Base-by-base conservation (phyloP, 306 rosid genomes). In the Dryas octopetala region DNA sequence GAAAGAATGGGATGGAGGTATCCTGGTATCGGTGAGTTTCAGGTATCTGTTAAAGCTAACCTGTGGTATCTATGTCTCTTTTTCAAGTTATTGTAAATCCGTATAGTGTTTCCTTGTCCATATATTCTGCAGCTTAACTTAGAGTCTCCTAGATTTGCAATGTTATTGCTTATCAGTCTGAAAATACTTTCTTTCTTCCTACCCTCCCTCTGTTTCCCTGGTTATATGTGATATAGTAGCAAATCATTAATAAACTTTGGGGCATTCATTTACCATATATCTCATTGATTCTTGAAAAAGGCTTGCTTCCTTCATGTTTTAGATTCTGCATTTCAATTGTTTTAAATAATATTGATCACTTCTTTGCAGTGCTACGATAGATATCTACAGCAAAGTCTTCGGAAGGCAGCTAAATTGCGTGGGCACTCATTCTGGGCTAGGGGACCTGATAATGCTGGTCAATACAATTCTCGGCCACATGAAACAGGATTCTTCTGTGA, bases 11-110 rank as follows among this genome's bases (percentile, higher is more conserved):
- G 99, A 19, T 95, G 99, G 99, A 90, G 91, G 66, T 95, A 91
- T 79, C 99, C 99, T 82, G 99, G 99, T 81, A 84, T 95, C 76
- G 99, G 99, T 82, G 97, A 95, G 96, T 95, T 95, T 87, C 99
- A 95, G 99, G 99, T 95, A 95, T 80, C 85, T 78, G 41, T 72
- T 75, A 75, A 73, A 78, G 41, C 79, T 70, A 54, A 28, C 67
- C 52, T 46, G 4, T 69, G 41, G 45, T 48, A 47, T 46, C 13
- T 38, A 52, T 62, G 32, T 15, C 41, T 32, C 45, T 28, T 23
- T 71, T 66, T 19, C 41, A 41, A 59, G 17, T 32, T 50, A 49
- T 76, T 28, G 72, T 55, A 44, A 12, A 11, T 57, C 51, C 17
- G 17, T 41, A 43, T 64, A 26, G n/a, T 53, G 51, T 63, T 46